phyloP scores from a whole-genome alignment of 495 filamentous ascomycete species.

The Hamigera avellanea region DNA sequence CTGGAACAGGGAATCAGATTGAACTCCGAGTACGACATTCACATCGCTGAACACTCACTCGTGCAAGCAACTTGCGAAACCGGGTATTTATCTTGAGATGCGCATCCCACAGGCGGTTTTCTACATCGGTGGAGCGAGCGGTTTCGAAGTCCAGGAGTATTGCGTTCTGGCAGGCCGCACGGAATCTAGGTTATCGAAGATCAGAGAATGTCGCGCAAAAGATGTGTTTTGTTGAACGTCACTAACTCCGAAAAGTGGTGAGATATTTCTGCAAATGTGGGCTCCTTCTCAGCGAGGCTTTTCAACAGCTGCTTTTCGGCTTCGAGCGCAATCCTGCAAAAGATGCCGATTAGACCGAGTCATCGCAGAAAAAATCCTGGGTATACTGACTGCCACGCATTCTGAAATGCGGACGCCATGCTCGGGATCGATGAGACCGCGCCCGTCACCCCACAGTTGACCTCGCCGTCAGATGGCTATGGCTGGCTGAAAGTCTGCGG shows the following conservation, averaged over 20 bases:
- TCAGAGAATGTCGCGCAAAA: conserved; percentile 8
- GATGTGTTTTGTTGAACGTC: neutral
- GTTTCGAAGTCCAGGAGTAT: conserved; percentile 65
- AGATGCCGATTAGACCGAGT: conserved; percentile 11
- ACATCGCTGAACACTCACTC: conserved; percentile 24
- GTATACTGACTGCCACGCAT: conserved; percentile 40
- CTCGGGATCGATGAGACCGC: conserved; percentile 12
- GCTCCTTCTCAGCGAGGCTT: conserved; percentile 39
- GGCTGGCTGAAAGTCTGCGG: conserved; percentile 31
- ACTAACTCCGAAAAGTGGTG: conserved; percentile 48
- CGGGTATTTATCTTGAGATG: conserved; percentile 65
- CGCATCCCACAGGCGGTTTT: conserved; percentile 64
- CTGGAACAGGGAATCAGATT: conserved; percentile 16
- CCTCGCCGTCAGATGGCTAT: conserved; percentile 44
- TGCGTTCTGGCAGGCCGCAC: conserved; percentile 53
- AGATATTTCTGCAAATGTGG: conserved; percentile 45
- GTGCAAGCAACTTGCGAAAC: conserved; percentile 53
- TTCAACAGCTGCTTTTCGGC: conserved; percentile 37
- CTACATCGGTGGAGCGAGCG: conserved; percentile 49
- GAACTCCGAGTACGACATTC: neutral
- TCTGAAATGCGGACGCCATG: conserved; percentile 39
- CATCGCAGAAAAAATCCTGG: conserved; percentile 1
- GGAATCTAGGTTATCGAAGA: conserved; percentile 44
- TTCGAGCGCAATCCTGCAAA: conserved; percentile 30
- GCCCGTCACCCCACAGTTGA: conserved; percentile 39